Evolutionary conservation across 1,284 basidiomycete genomes (phyloP), one percentile per base, ranked within the genome.

Genomic region (Apiotrichum veenhuisii): DNA sequence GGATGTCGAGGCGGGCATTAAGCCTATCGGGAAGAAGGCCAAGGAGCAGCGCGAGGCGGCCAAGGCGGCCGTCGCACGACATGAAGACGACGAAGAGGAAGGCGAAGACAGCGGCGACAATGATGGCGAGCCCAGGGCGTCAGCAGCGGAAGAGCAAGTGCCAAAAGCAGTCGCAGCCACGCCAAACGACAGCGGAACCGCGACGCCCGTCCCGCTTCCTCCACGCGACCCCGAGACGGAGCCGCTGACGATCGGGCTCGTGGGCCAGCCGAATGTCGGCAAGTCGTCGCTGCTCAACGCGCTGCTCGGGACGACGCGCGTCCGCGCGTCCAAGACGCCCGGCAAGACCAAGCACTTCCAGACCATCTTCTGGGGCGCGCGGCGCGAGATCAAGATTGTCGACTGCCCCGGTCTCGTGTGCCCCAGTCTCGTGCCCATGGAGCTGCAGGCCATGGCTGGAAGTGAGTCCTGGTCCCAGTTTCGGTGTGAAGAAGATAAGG

Each of bases 271-370:
- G 11, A 96, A 95, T 70, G 91, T 95, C 34, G 93, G 92, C 27
- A 97, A 97, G 72, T 91, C 89, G 0, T 91, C 89, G 1, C 78
- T 96, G 2, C 77, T 97, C 44, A 97, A 97, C 70, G 92, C 92
- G 0, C 77, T 97, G 4, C 88, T 97, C 63, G 91, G 90, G 15
- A 79, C 80, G n/a, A 83, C 82, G 50, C 87, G 84, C 70, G 92
- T 95, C 1, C 82, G 86, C 61, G 91, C 92, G 4, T 92, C 89
- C 5, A 85, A 86, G 61, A 95, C 90, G 0, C 92, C 93, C 1
- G 93, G 93, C 57, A 96, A 96, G 88, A 95, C 91, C 2, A 95
- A 93, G 75, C 91, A 94, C 71, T 93, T 91, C 72, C 91, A 95
- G 74, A 94, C 92, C 0, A 82, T 91, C 48, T 93, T 87, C 73